Evolutionary conservation across 2,329 filamentous ascomycete species (phyloP), one percentile per base, ranked within the genome.

Genomic region (Alternaria infectoria): DNA sequence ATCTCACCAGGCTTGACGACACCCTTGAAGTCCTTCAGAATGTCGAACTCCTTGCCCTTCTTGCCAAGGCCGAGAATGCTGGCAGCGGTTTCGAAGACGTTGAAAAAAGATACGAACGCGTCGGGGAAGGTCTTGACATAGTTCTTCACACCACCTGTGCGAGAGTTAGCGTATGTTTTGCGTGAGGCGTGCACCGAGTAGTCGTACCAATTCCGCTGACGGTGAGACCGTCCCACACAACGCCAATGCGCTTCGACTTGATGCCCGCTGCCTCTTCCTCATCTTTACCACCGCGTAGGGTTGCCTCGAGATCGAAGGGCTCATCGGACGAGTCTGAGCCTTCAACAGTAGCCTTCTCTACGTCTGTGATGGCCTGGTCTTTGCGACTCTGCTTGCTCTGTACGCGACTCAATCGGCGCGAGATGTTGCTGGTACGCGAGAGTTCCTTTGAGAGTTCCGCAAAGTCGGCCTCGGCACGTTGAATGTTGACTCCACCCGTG

Each of bases 211-310:
- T 87, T 13, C 93, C 93, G 76, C 87, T 89, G 43, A 96, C 92
- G 0, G 91, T 92, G 52, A 96, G 81, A 17, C 86, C 85, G 57
- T 96, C 88, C 92, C 92, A 96, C 66, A 91, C 87, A 1, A 93
- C 91, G 28, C 92, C 85, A 66, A 80, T 79, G 70, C 91, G 89
- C 83, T 96, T 96, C 6, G 89, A 85, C 64, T 89, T 90, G 79
- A 96, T 96, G 1, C 93, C 93, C 6, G 91, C 91, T 65, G 91
- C 88, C 64, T 87, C 86, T 74, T 93, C 91, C 9, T 92, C 90
- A 49, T 86, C 87, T 60, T 91, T 85, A 59, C 89, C 89, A 3
- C 92, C 92, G 47, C 91, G 87, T 64, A 97, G 82, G 4, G 90
- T 89, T 9, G 84, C 81, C 77, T 97, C 92, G 40, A 97, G 83